Evolutionary conservation across 2,329 filamentous ascomycete genomes (phyloP).

Genomic region (Orbilia brochopaga): DNA sequence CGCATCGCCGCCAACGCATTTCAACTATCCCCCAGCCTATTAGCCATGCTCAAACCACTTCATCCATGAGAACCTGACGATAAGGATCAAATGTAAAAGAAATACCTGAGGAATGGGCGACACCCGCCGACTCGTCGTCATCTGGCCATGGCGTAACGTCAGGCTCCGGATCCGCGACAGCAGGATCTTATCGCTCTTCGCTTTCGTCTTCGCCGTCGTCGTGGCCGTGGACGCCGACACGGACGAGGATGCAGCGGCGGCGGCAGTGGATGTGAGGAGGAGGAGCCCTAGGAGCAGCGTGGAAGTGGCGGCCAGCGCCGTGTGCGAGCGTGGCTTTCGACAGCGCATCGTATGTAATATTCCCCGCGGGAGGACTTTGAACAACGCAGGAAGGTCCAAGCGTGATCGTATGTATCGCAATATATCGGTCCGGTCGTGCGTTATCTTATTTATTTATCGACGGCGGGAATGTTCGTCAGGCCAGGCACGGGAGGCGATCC

Average conservation of each 20-base stretch:
- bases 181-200: conserved; percentile 49
- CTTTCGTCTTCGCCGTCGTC: conserved; percentile 48
- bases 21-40: conserved; percentile 14
- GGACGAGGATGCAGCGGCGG: conserved; percentile 9
- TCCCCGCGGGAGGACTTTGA: no score
- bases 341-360: conserved; percentile 30
- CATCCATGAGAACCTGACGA: no score
- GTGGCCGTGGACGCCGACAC: conserved; percentile 41
- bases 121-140: conserved; percentile 46
- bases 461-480: no score
- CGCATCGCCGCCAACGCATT: conserved; percentile 48
- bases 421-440: no score
- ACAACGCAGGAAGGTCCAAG: no score
- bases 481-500: no score
- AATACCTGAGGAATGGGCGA: conserved; percentile 40
- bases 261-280: conserved; percentile 16
- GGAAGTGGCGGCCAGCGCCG: conserved; percentile 8
- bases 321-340: conserved; percentile 14
- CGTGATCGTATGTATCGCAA: no score
- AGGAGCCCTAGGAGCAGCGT: conserved; percentile 7
- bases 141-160: conserved; percentile 40
- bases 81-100: no score
- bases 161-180: conserved; percentile 44
- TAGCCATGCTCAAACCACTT: conserved; percentile 3
- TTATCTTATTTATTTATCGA: no score